These are phyloP conservation scores for Leptographium wingfieldii DNA, from an alignment of 2,329 filamentous ascomycete species.

Conservation along the genomic window DNA sequence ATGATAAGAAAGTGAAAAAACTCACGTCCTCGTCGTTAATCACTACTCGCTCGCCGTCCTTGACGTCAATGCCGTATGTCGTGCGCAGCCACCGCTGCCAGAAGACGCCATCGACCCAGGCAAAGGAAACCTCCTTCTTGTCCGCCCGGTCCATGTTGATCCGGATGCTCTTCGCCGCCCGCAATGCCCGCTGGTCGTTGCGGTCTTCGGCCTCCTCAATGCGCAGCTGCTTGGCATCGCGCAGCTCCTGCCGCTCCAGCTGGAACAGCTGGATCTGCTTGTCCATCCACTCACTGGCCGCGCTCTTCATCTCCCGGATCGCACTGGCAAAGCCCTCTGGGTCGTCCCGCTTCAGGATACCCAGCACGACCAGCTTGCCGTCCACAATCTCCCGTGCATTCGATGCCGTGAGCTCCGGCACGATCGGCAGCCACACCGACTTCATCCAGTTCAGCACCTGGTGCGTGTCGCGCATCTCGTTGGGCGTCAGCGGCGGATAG, in stretches of 20 bases:
- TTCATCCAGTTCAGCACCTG: conserved; percentile 87
- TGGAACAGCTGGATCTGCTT: conserved; percentile 87
- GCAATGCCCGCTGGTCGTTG: conserved; percentile 74
- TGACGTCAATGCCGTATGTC: conserved; percentile 87
- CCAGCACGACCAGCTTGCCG: conserved; percentile 86
- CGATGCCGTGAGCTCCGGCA: conserved; percentile 80
- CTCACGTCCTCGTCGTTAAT: conserved; percentile 96
- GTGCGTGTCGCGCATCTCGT: conserved; percentile 81
- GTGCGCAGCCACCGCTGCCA: conserved; percentile 95
- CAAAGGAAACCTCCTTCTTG: conserved; percentile 82
- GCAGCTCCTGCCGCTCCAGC: conserved; percentile 80
- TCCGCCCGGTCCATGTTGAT: conserved; percentile 84
- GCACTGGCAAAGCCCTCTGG: conserved; percentile 65
- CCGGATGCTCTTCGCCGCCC: conserved; percentile 77
- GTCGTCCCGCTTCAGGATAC: conserved; percentile 69
- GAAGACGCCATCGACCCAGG: conserved; percentile 93
- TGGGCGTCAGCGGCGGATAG: conserved; percentile 74
- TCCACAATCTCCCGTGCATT: conserved; percentile 95
- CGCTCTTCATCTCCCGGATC: conserved; percentile 86
- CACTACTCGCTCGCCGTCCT: conserved; percentile 79
- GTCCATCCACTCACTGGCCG: conserved; percentile 95
- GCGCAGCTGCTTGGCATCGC: conserved; percentile 86
- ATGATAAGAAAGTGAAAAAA: conserved; percentile 11
- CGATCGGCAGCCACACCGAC: conserved; percentile 88
- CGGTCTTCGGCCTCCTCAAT: conserved; percentile 95